Conservation (phyloP, 2,329 filamentous ascomycete species). For the Colletotrichum shisoi region DNA sequence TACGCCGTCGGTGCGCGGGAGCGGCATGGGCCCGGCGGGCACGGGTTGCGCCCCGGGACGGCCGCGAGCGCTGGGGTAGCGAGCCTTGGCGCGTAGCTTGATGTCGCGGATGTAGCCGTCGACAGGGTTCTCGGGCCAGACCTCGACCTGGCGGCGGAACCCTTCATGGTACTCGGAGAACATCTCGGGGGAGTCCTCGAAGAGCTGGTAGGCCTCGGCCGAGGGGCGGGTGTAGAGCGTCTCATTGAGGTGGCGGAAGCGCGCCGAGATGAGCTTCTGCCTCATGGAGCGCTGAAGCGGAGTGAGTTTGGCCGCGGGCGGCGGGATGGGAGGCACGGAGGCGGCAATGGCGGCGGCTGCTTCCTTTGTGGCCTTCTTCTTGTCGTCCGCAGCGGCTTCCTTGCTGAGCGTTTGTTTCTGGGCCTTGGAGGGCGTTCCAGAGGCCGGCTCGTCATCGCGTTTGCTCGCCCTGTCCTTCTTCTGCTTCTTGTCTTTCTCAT, state of each 20-base stretch:
- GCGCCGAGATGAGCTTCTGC: conserved; percentile 90
- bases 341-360: conserved; percentile 42
- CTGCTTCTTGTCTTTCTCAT: conserved; percentile 50
- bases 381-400: conserved; percentile 30
- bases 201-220: conserved; percentile 80
- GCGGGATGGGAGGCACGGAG: conserved; percentile 49
- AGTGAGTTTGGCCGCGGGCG: conserved; percentile 72
- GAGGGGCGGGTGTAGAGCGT: conserved; percentile 94
- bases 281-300: conserved; percentile 94
- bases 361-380: conserved; percentile 38
- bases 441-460: conserved; percentile 8
- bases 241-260: conserved; percentile 97
- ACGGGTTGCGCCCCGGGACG: conserved; percentile 41
- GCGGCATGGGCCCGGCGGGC: conserved; percentile 53
- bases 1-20: conserved; percentile 75
- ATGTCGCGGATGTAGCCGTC: conserved; percentile 82
- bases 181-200: conserved; percentile 86
- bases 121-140: conserved; percentile 97
- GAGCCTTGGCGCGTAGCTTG: conserved; percentile 68
- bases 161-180: conserved; percentile 96
- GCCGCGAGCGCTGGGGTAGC: conserved; percentile 42
- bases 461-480: conserved; percentile 43
- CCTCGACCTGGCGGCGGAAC: conserved; percentile 92
- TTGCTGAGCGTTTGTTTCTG: conserved; percentile 31
- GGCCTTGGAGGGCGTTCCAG: conserved; percentile 36